Evolutionary conservation across 805 yeast genomes (phyloP), one percentile per base, ranked within the genome.

Genomic region (Myxozyma vanderwaltii): DNA sequence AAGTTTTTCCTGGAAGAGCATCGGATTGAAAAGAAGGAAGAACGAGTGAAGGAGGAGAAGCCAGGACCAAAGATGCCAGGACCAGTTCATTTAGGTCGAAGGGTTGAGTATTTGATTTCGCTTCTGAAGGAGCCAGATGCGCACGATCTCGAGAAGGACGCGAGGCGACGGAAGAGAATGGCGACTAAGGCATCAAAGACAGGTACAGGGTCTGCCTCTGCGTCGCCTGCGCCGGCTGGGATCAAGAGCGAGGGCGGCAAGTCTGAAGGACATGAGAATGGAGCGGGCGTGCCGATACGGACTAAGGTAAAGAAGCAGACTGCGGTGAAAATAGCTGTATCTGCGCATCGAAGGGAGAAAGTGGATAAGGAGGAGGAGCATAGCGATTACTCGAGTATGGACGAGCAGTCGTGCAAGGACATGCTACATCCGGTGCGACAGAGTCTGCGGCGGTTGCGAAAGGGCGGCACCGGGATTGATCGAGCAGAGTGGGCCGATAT

Each of bases 1-100:
- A 94, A 90, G 76, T 76, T 94, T 65, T 94, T 84, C 69, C 78
- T 94, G 67, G 82, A 79, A 57, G 85, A 82, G 58, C 74, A 72
- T 47, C 63, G 75, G 21, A 65, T 70, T 7, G 75, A 70, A 29
- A 74, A 73, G 65, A 72, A 69, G 53, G 71, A 72, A 54, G 74
- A 71, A 58, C 73, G 75, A 26, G 71, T 61, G 21, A 66, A 58
- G 38, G 60, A 62, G 29, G 67, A 65, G 36, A 71, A 78, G 51
- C 66, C 74, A 21, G 67, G 77, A 31, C 88, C 89, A 64, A 87
- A 84, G 69, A 88, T 87, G 3, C 98, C 99, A 0, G 94, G 95
- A 7, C 81, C 97, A 2, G 94, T 94, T 17, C 99, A 94, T 74
- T 77, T 94, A 51, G 89, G 89, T 10, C 84, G 99, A 74, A 83